Base-by-base conservation (phyloP, 208 protist species). In the Acanthamoeba triangularis region DNA sequence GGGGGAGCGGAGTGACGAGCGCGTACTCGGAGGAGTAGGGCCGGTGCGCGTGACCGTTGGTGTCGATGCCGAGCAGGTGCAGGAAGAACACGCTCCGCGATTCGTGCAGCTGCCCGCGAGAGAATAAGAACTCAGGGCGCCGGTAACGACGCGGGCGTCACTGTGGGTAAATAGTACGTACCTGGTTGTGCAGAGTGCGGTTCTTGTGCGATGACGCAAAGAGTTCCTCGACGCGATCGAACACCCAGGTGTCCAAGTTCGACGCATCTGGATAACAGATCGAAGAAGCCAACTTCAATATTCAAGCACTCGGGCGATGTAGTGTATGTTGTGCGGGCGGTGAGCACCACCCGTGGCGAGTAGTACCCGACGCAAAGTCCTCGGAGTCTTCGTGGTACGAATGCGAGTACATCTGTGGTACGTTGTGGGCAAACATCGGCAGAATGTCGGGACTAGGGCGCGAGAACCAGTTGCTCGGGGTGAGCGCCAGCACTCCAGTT, bases 41-140 rank as follows among this genome's bases (percentile, higher is more conserved):
- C 49, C 96, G 63, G 52, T 97, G 90, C 0, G 96, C 96, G 69
- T 98, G 98, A 7, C 98, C 98, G 54, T 95, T 96, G 3, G 97
- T 98, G 90, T 98, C 98, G 18, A 98, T 84, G 14, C 97, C 98
- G 11, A 98, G 72, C 35, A 98, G 78, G 95, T 98, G 98, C 2
- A 98, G 69, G 76, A 98, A 98, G 30, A 98, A 96, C 8, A 98
- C 63, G 20, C 91, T 90, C 16, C 92, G 88, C 3, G 96, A 72
- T 5, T 52, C 33, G 25, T 41, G 28, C 52, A 97, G 67, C 47
- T 74, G 23, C 16, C 16, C 61, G 28, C 28, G 28, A 28, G 28
- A 28, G 61, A 7, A 65, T 65, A 3, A 65, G 59, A 23, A 65
- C 16, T 23, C 54, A 13, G 54, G 16, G 54, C 54, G n/a, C 54